Evolutionary conservation across 176 grass and related monocot genomes (phyloP).

Genomic region (Saccharum officinarum): DNA sequence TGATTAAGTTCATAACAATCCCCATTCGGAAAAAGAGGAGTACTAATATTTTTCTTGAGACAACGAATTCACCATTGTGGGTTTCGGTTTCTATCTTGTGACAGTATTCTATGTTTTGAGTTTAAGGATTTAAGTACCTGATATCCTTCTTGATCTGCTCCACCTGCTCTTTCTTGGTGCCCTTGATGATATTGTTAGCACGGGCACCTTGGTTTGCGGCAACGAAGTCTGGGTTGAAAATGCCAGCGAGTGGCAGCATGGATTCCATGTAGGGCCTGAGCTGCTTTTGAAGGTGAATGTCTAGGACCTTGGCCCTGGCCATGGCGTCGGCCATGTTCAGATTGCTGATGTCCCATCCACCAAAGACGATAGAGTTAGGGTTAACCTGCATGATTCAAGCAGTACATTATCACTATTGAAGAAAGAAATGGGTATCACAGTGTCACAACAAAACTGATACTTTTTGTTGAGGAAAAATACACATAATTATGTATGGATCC

Average conservation of each 20-base stretch:
- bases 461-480: not conserved
- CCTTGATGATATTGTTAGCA: constrained; percentile 61
- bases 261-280: constrained; percentile 86
- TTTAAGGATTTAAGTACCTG: constrained; percentile 31
- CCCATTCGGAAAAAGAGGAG: not conserved
- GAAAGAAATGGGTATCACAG: not conserved
- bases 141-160: constrained; percentile 80
- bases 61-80: not conserved
- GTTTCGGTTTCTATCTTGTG: not conserved
- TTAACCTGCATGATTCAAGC: constrained; percentile 63
- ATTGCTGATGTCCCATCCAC: constrained; percentile 80
- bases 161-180: constrained; percentile 75
- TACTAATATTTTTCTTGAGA: not conserved
- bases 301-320: constrained; percentile 81
- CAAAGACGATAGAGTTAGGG: constrained; percentile 78
- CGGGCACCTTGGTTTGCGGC: constrained; percentile 73
- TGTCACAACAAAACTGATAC: not conserved
- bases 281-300: constrained; percentile 97
- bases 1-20: not conserved
- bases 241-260: constrained; percentile 66
- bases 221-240: constrained; percentile 74
- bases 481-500: not conserved
- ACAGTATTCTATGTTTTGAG: not conserved
- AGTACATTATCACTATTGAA: not conserved
- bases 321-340: constrained; percentile 82